Percentiles rank a stretch among this genome's conserved stretches.
Evolutionary conservation across 2,329 filamentous ascomycete genomes (phyloP).

Genomic region (Botryotinia calthae): DNA sequence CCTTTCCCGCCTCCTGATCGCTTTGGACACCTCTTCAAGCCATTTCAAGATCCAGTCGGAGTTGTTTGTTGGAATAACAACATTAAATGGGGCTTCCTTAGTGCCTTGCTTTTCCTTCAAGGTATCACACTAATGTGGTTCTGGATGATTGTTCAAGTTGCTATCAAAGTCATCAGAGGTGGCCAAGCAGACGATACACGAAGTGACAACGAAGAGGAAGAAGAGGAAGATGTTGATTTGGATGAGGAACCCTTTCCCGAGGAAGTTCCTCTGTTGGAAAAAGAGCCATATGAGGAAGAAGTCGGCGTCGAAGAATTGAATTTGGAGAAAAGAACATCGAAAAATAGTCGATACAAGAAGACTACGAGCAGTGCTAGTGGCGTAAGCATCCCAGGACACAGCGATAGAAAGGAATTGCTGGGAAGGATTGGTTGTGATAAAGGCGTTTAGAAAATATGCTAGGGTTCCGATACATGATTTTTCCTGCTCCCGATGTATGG

Average conservation of each 20-base stretch:
- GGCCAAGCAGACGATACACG: slow-evolving; percentile 78
- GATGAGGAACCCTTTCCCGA: slow-evolving; percentile 25
- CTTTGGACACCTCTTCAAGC: slow-evolving; percentile 65
- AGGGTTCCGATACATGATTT: neutral
- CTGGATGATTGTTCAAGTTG: slow-evolving; percentile 79
- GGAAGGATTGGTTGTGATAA: slow-evolving; percentile 41
- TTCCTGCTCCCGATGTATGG: neutral
- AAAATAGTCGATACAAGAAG: slow-evolving; percentile 34
- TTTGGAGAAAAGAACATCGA: slow-evolving; percentile 49
- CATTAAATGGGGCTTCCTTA: slow-evolving; percentile 75
- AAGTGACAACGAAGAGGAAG: slow-evolving; percentile 79
- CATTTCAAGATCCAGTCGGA: slow-evolving; percentile 68
- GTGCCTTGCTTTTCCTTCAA: slow-evolving; percentile 74
- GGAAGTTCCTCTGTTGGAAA: slow-evolving; percentile 23
- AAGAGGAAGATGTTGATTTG: slow-evolving; percentile 40
- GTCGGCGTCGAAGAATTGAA: slow-evolving; percentile 71
- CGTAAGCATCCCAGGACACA: slow-evolving; percentile 37
- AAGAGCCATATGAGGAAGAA: slow-evolving; percentile 64
- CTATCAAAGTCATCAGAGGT: slow-evolving; percentile 74
- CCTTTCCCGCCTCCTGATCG: slow-evolving; percentile 52
- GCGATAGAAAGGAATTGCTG: slow-evolving; percentile 39
- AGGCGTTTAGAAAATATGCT: slow-evolving; percentile 30
- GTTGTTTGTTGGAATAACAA: slow-evolving; percentile 75
- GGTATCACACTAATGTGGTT: slow-evolving; percentile 85
- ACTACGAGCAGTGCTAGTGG: slow-evolving; percentile 34